Base-by-base conservation (phyloP, 1,284 basidiomycete genomes). In the Pholiota adiposa region DNA sequence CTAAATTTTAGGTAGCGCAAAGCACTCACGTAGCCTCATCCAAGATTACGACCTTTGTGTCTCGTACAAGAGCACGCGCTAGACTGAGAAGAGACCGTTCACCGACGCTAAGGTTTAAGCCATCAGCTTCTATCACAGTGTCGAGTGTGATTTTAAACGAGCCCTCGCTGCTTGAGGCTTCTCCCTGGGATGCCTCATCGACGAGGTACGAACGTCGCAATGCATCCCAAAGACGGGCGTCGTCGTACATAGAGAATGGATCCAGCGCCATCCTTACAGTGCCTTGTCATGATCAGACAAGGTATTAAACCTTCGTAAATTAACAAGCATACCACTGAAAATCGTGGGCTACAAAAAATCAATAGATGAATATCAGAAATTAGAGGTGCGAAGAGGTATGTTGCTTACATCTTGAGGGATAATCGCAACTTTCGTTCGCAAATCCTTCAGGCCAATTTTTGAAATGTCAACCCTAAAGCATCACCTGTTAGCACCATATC, bases 211-310 rank as follows among this genome's bases (percentile, higher is more conserved):
- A 82, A 59, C 86, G 79, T 23, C 81, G 78, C 16, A 90, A 75
- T 7, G 87, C 86, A 68, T 85, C 83, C 81, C 86, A 88, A 5
- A 90, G 74, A 54, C 79, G 78, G 21, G 79, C 78, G 66, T 89
- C 87, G 56, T 82, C 81, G 65, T 86, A 83, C 25, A 80, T 70
- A 23, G 75, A 77, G 70, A 90, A 90, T 0, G 90, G 90, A 72
- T 93, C 89, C 25, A 92, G 75, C 63, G 88, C 90, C 16, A 83
- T 83, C 18, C 89, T 79, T 4, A 90, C 75, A 2, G 87, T 88
- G 1, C 86, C 83, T 70, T 21, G 14, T 19, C 21, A 40, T 33
- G 25, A 23, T 31, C 27, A 51, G 9, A 21, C 7, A 46, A 16
- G 8, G 5, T 18, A 18, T n/a, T n/a, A n/a, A n/a, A 16, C 16